phyloP scores from a whole-genome alignment of 148 eudicot genomes.

The Polygonum maritimum region DNA sequence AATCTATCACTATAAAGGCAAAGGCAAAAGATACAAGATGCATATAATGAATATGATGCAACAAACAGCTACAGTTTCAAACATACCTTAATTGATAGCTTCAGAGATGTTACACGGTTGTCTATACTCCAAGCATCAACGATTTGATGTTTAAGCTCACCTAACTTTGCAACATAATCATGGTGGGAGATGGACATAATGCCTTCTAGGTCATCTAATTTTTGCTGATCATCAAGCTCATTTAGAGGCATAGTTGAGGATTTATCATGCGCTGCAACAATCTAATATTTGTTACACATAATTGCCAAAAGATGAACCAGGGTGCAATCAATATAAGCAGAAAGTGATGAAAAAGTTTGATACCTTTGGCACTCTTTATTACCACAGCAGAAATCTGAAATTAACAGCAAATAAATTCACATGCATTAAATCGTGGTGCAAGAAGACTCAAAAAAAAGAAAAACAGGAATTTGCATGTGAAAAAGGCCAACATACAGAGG shows the following conservation, averaged over 20 bases:
- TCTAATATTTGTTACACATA: constrained; percentile 7
- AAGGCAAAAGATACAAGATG: not conserved
- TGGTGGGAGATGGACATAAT: constrained; percentile 40
- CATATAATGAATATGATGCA: not conserved
- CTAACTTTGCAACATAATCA: constrained; percentile 44
- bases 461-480: not conserved
- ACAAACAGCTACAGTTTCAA: not conserved
- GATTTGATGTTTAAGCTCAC: constrained; percentile 52
- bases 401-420: not conserved
- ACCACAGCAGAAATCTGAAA: constrained; percentile 30
- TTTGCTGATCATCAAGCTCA: constrained; percentile 49
- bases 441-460: not conserved
- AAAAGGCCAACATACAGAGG: constrained; percentile 36
- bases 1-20: not conserved
- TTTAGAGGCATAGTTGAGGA: constrained; percentile 35
- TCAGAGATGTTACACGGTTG: constrained; percentile 59
- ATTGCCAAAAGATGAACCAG: not conserved
- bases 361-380: constrained; percentile 40
- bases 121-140: constrained; percentile 47
- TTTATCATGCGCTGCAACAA: constrained; percentile 37
- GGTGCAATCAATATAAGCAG: not conserved
- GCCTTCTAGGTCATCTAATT: constrained; percentile 31
- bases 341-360: constrained; percentile 12
- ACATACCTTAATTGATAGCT: constrained; percentile 59
- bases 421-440: not conserved